A percentile compares a stretch with the other conserved stretches of the same genome.
Conservation (phyloP, 495 filamentous ascomycete genomes). For the Penicillium daleae region DNA sequence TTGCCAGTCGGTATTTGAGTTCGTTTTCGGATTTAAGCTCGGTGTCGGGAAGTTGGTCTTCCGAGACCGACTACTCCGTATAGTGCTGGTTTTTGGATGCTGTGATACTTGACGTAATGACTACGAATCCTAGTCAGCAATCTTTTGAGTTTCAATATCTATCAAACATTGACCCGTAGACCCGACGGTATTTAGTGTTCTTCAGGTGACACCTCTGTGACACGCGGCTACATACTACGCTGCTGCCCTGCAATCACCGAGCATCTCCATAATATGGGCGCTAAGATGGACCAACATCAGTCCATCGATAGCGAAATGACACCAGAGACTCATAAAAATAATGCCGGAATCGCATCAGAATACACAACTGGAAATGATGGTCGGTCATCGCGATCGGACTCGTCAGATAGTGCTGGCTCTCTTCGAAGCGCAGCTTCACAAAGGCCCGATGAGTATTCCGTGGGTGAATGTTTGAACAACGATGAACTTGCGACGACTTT, state of each 20-base stretch:
- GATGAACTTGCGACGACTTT: conserved; percentile 55
- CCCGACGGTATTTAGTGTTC: neutral
- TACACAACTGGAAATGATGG: conserved; percentile 5
- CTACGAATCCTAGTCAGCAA: neutral
- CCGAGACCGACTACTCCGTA: conserved; percentile 20
- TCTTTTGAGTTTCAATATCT: neutral
- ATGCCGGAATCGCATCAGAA: neutral
- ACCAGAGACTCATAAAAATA: neutral
- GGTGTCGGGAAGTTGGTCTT: conserved; percentile 10
- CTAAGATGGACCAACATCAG: neutral
- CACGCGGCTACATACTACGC: neutral
- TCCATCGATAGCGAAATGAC: neutral
- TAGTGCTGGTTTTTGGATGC: neutral
- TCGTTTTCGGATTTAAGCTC: neutral
- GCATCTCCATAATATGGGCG: neutral
- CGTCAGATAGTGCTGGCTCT: conserved; percentile 6
- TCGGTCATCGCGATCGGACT: conserved; percentile 6
- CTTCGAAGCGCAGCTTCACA: conserved; percentile 11
- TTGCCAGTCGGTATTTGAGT: neutral
- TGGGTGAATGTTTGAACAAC: conserved; percentile 37
- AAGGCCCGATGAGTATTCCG: neutral
- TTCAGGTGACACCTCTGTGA: neutral
- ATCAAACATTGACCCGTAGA: neutral
- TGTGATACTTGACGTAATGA: conserved; percentile 29
- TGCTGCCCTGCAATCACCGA: neutral